Percentiles rank a stretch among this genome's conserved stretches.
Conservation (phyloP, 352 stramenopile species). For the Thraustotheca clavata region DNA sequence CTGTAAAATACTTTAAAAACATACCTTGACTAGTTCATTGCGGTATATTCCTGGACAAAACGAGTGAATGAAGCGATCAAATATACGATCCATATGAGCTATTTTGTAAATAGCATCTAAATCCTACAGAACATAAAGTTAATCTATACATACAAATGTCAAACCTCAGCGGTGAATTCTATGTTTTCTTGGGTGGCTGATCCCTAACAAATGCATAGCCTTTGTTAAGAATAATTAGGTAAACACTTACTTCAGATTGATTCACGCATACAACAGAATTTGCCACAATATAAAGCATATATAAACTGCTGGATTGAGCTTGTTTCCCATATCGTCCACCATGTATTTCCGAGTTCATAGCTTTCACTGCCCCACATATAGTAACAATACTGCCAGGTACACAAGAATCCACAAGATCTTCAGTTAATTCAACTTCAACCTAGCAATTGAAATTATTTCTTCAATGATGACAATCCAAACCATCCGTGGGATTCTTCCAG, state of each 20-base stretch:
- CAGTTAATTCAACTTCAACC: constrained; percentile 80
- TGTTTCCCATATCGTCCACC: constrained; percentile 83
- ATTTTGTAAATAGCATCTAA: constrained; percentile 87
- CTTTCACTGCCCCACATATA: constrained; percentile 91
- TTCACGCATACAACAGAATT: constrained; percentile 81
- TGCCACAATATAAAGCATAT: constrained; percentile 90
- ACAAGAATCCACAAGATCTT: constrained; percentile 93
- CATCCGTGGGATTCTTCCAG: constrained; percentile 85
- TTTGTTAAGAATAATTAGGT: background rate
- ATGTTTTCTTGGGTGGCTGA: constrained; percentile 21
- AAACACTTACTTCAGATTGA: constrained; percentile 35
- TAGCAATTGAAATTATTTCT: constrained; percentile 25
- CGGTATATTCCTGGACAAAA: constrained; percentile 96
- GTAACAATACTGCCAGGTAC: constrained; percentile 93
- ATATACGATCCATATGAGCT: constrained; percentile 81
- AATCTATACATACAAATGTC: background rate
- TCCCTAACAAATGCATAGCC: background rate
- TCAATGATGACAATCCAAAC: constrained; percentile 23
- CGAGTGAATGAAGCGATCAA: constrained; percentile 92
- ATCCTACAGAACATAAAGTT: constrained; percentile 40
- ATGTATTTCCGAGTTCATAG: constrained; percentile 91
- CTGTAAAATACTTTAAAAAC: background rate
- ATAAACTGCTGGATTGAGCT: constrained; percentile 87
- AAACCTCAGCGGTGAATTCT: constrained; percentile 12
- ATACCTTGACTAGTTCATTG: constrained; percentile 95